phyloP scores from a whole-genome alignment of 768 basidiomycete genomes.

The Agrocybe praecox region DNA sequence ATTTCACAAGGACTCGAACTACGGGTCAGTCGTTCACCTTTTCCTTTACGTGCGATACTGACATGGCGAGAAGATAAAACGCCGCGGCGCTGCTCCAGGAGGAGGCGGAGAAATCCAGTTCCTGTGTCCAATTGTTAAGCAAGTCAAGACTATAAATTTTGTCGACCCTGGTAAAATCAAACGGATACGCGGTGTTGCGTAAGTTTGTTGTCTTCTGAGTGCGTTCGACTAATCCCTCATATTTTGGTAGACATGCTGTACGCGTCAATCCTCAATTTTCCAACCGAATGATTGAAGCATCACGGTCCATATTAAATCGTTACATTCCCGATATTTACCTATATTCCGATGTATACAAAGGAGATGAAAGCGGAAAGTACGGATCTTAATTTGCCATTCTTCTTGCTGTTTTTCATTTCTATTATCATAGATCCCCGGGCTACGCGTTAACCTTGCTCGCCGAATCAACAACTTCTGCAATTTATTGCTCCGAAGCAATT shows the following conservation, averaged over 20 bases:
- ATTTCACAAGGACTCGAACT: conserved; percentile 90
- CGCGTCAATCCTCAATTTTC: conserved; percentile 97
- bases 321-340: conserved; percentile 98
- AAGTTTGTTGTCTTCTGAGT: conserved; percentile 32
- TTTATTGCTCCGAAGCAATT: conserved; percentile 86
- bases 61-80: conserved; percentile 74
- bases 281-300: conserved; percentile 95
- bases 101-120: conserved; percentile 96
- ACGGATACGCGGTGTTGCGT: conserved; percentile 96
- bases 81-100: conserved; percentile 86
- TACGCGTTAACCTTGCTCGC: conserved; percentile 91
- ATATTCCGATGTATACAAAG: conserved; percentile 98
- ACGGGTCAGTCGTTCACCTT: conserved; percentile 49
- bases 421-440: conserved; percentile 83
- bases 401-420: neutral
- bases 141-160: conserved; percentile 92
- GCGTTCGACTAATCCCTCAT: conserved; percentile 1
- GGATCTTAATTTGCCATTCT: conserved; percentile 27
- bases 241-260: conserved; percentile 77
- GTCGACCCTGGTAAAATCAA: conserved; percentile 90
- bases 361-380: conserved; percentile 95
- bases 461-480: conserved; percentile 87
- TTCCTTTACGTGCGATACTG: neutral
- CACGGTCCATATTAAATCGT: conserved; percentile 90
- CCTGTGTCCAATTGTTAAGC: conserved; percentile 88